Percentiles rank a stretch among this genome's conserved stretches.
phyloP scores from a whole-genome alignment of 2,329 filamentous ascomycete species.

The Penicillium nordicum region DNA sequence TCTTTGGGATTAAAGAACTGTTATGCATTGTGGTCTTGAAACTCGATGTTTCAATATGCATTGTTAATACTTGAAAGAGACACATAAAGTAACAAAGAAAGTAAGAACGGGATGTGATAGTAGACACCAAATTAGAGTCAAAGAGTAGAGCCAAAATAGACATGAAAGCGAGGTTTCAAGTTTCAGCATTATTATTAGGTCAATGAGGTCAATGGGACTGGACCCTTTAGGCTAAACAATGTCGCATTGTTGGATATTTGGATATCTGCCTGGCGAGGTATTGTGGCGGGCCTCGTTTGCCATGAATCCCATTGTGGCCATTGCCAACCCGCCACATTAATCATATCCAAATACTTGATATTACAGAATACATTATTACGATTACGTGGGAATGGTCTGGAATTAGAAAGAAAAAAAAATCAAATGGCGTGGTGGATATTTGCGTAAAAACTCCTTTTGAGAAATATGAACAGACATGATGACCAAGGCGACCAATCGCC shows the following conservation, averaged over 20 bases:
- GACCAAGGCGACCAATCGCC: not conserved
- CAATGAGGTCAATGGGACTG: not conserved
- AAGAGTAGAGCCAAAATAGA: not conserved
- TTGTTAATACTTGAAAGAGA: not conserved
- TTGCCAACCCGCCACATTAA: not conserved
- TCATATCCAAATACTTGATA: too few relatives aligned
- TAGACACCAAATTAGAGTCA: not conserved
- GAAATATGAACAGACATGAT: not conserved
- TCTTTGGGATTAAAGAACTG: not conserved
- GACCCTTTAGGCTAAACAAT: not conserved
- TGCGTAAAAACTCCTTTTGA: not conserved
- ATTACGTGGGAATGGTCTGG: not conserved
- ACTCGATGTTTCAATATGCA: not conserved
- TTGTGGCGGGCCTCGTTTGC: not conserved
- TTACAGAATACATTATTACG: not conserved
- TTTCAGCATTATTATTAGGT: not conserved
- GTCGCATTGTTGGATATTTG: not conserved
- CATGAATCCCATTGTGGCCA: not conserved
- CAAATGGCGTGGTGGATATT: conserved; percentile 1
- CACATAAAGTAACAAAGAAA: not conserved
- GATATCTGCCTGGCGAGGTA: not conserved
- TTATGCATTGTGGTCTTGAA: not conserved
- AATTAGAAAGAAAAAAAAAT: not conserved
- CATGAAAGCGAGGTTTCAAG: not conserved
- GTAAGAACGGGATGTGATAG: not conserved